Evolutionary conservation across 306 rosid species (phyloP).

Genomic region (Quercus suber): DNA sequence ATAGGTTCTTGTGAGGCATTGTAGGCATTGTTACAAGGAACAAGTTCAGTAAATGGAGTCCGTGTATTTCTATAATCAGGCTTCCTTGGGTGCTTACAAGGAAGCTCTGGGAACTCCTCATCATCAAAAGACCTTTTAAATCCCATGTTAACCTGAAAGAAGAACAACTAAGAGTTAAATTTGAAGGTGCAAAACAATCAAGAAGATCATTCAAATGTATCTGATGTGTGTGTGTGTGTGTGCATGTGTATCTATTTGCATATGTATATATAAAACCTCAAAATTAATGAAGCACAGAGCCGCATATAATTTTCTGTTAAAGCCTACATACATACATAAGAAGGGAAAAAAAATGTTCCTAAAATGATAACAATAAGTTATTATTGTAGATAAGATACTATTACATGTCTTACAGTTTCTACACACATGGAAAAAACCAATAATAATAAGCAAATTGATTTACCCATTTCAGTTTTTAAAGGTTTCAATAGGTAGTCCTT

Average conservation of each 20-base stretch:
- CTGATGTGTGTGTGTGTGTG: background rate
- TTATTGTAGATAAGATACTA: too few relatives aligned
- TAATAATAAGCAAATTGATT: too few relatives aligned
- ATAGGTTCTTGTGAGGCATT: slow-evolving; percentile 16
- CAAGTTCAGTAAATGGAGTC: slow-evolving; percentile 25
- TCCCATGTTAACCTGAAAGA: slow-evolving; percentile 48
- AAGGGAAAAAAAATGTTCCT: too few relatives aligned
- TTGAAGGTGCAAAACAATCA: background rate
- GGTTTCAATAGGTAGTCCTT: too few relatives aligned
- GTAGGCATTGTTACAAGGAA: slow-evolving; percentile 24
- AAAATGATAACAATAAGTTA: too few relatives aligned
- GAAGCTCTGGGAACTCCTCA: slow-evolving; percentile 40
- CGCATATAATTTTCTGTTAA: background rate
- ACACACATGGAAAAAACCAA: too few relatives aligned
- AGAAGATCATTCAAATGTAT: background rate
- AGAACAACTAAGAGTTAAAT: background rate
- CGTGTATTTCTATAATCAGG: slow-evolving; percentile 24
- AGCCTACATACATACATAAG: background rate
- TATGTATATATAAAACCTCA: background rate
- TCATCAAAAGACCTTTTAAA: slow-evolving; percentile 46
- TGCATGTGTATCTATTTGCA: background rate
- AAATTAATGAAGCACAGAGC: background rate
- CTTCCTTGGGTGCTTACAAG: slow-evolving; percentile 41
- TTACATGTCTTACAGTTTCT: too few relatives aligned
- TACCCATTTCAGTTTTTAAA: too few relatives aligned